Evolutionary conservation across 495 filamentous ascomycete species (phyloP), one percentile per base, ranked within the genome.

Genomic region (Aspergillus funiculosus): DNA sequence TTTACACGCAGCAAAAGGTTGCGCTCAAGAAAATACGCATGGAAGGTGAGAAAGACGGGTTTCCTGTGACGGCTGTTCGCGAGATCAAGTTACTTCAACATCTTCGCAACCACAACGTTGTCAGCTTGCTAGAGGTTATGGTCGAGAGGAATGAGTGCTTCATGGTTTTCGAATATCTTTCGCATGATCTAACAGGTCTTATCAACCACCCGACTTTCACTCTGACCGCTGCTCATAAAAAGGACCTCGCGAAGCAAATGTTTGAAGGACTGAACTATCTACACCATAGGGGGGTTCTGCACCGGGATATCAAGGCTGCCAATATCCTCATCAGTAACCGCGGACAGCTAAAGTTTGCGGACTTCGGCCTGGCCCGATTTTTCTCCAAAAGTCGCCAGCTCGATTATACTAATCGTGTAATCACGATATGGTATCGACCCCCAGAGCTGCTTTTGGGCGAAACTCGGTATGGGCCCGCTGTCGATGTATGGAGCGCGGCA

Each of bases 141-240:
- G 92, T 97, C 11, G 94, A 98, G 66, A 82, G 81, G 52, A 96
- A 96, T 59, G 91, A 97, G 62, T 99, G 94, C 64, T 97, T 92
- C 68, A 99, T 99, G 94, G 94, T 99, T 6, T 99, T 99, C 51
- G 94, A 99, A 60, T 99, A 99, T 60, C 79, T 96, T 20, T 91
- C 91, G 13, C 94, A 99, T 60, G 94, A 99, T 62, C 71, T 91
- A 24, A 91, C 86, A 1, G 84, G 84, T 14, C 66, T 88, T 11
- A 82, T 98, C 48, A 97, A 97, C 54, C 94, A 99, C 59, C 94
- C 94, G 3, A 86, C 83, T 5, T 97, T 94, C 62, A 83, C 84
- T 35, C 79, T 99, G 10, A 86, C 91, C 9, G 71, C 81, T 7
- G 76, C 83, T 0, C 89, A 96, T 53, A 95, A 94, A 62, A 99